Evolutionary conservation across 306 rosid species (phyloP), one percentile per base, ranked within the genome.

Genomic region (Oemleria cerasiformis): DNA sequence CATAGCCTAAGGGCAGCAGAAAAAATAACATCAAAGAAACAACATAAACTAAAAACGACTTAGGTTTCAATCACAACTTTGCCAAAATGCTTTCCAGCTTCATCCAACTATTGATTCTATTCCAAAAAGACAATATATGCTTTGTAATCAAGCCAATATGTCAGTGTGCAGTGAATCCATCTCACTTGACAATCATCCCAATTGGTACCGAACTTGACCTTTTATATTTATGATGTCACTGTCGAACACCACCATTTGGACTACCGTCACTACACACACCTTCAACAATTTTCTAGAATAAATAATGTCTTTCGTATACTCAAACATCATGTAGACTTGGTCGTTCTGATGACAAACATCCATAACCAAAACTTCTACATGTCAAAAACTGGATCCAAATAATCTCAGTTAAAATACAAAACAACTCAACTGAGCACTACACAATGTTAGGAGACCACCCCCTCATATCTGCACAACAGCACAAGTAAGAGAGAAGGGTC

Each of bases 171-270:
- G 34, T 63, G 49, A 63, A 39, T 63, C 67, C 25, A 30, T 25
- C 67, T 38, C 67, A 63, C 67, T 19, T 39, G 13, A 64, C 38
- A 21, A 64, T 43, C 49, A 43, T 42, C 53, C 38, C n/a, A 14
- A 13, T 50, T 5, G n/a, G 34, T 63, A n/a, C 8, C 5, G 17
- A 63, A 39, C 30, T 40, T 39, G 30, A 40, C 30, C 39, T 58
- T 5, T 30, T 44, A 44, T 44, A 10, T 44, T 4, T 9, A 44
- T 44, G 13, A 44, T 44, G 13, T 13, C 4, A 10, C 6, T 44
- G 13, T 44, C 14, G 5, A 44, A 57, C 12, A 53, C 30, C 30
- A 25, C 2, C 30, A 25, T n/a, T n/a, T n/a, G n/a, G n/a, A n/a
- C n/a, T 25, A 25, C 1, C 2, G 30, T 25, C 30, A 25, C 30